These are phyloP conservation scores for Pseudocercospora eumusae DNA, from an alignment of 2,329 filamentous ascomycete genomes.

Conservation along the genomic window DNA sequence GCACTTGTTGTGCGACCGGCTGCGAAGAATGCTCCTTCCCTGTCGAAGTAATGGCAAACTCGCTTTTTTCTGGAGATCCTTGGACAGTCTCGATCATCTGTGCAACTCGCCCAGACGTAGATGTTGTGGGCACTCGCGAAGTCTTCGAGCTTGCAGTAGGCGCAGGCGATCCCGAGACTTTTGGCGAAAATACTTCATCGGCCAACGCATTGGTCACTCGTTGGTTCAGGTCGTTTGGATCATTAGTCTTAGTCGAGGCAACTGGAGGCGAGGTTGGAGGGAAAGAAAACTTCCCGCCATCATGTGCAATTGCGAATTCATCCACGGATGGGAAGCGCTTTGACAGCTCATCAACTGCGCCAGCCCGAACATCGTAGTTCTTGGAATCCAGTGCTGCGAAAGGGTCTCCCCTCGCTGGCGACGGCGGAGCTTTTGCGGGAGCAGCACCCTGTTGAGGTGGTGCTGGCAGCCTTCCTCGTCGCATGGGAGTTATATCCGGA, in stretches of 20 bases:
- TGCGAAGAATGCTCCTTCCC: neutral
- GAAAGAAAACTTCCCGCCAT: conserved; percentile 44
- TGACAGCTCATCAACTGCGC: conserved; percentile 75
- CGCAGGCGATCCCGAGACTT: conserved; percentile 14
- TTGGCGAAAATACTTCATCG: conserved; percentile 74
- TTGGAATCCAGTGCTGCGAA: conserved; percentile 85
- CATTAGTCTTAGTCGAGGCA: conserved; percentile 50
- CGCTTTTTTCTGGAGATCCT: neutral
- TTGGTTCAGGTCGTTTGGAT: conserved; percentile 60
- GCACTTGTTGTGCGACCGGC: conserved; percentile 7
- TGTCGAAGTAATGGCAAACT: conserved; percentile 10
- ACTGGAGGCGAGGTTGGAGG: conserved; percentile 16
- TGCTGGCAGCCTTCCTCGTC: conserved; percentile 69
- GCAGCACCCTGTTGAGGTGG: conserved; percentile 46
- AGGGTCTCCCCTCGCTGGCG: conserved; percentile 76
- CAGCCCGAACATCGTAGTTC: conserved; percentile 49
- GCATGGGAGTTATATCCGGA: conserved; percentile 91
- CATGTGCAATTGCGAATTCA: conserved; percentile 87
- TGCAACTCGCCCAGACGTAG: conserved; percentile 25
- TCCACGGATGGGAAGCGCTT: conserved; percentile 86
- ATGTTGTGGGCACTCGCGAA: conserved; percentile 29
- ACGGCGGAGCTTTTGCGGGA: conserved; percentile 54
- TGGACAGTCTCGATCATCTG: neutral
- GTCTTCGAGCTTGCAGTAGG: conserved; percentile 28
- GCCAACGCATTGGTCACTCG: conserved; percentile 74